Conservation (phyloP, 306 rosid genomes). For the Chamaecrista fasciculata region DNA sequence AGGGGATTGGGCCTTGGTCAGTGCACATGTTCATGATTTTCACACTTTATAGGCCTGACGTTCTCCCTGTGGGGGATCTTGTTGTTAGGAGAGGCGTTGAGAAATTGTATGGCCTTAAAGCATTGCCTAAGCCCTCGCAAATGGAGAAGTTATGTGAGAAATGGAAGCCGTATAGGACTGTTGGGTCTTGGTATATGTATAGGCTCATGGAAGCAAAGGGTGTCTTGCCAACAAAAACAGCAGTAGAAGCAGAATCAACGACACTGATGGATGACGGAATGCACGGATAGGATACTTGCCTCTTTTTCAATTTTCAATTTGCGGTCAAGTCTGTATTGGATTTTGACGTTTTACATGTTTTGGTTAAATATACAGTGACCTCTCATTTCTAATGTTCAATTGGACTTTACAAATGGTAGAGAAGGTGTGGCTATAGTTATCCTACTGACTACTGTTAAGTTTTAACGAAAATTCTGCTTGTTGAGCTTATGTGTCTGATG, state of each 20-base stretch:
- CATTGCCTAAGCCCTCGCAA: conserved; percentile 55
- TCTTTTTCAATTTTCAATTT: not conserved
- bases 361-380: not conserved
- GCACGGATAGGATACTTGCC: not conserved
- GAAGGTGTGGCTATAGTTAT: not conserved
- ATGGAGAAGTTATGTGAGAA: conserved; percentile 65
- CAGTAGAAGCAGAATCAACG: not conserved
- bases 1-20: conserved; percentile 85
- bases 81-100: conserved; percentile 76
- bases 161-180: conserved; percentile 80
- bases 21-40: conserved; percentile 91
- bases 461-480: not conserved
- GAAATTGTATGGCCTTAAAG: conserved; percentile 59
- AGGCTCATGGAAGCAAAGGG: conserved; percentile 63
- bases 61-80: conserved; percentile 74
- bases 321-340: not conserved
- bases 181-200: conserved; percentile 87
- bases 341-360: not conserved
- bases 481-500: not conserved
- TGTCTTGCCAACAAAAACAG: conserved; percentile 11
- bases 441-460: no score
- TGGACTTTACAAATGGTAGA: not conserved
- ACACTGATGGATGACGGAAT: not conserved
- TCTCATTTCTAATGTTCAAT: not conserved
- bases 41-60: conserved; percentile 67